phyloP scores from a whole-genome alignment of 1,284 basidiomycete genomes.

The Lentinula novae-zelandiae region DNA sequence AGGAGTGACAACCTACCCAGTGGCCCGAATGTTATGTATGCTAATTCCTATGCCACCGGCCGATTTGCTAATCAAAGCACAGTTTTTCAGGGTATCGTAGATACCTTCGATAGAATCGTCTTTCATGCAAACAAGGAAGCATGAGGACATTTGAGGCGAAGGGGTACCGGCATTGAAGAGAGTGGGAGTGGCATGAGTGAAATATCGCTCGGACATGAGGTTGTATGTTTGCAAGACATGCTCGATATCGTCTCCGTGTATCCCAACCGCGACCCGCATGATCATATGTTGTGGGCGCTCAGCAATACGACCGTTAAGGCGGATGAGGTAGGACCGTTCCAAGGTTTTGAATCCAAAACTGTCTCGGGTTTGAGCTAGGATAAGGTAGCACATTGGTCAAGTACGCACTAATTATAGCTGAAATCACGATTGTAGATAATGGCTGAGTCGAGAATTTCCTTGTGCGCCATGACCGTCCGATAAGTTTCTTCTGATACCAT shows the following conservation, averaged over 20 bases:
- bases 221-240: slow-evolving; percentile 91
- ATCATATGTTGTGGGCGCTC: slow-evolving; percentile 99
- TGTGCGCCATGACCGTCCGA: slow-evolving; percentile 80
- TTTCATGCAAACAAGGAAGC: slow-evolving; percentile 98
- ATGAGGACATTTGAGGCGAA: slow-evolving; percentile 92
- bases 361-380: slow-evolving; percentile 2
- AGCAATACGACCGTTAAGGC: slow-evolving; percentile 92
- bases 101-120: slow-evolving; percentile 99
- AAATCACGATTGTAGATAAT: slow-evolving; percentile 99
- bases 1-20: slow-evolving; percentile 56
- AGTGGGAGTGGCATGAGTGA: slow-evolving; percentile 98
- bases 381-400: not conserved
- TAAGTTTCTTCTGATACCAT: slow-evolving; percentile 94
- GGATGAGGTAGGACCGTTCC: slow-evolving; percentile 95
- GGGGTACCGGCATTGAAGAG: slow-evolving; percentile 99
- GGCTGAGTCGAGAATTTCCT: slow-evolving; percentile 84
- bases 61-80: slow-evolving; percentile 99
- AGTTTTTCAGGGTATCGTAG: slow-evolving; percentile 97
- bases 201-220: slow-evolving; percentile 95
- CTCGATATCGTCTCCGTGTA: slow-evolving; percentile 90
- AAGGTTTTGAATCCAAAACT: slow-evolving; percentile 99
- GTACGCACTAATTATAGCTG: slow-evolving; percentile 82
- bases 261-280: slow-evolving; percentile 99
- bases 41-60: slow-evolving; percentile 97
- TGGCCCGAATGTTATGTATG: slow-evolving; percentile 97